A percentile compares a stretch with the other conserved stretches of the same genome.
phyloP scores from a whole-genome alignment of 2,329 filamentous ascomycete genomes.

The Pezicula rhizophila region DNA sequence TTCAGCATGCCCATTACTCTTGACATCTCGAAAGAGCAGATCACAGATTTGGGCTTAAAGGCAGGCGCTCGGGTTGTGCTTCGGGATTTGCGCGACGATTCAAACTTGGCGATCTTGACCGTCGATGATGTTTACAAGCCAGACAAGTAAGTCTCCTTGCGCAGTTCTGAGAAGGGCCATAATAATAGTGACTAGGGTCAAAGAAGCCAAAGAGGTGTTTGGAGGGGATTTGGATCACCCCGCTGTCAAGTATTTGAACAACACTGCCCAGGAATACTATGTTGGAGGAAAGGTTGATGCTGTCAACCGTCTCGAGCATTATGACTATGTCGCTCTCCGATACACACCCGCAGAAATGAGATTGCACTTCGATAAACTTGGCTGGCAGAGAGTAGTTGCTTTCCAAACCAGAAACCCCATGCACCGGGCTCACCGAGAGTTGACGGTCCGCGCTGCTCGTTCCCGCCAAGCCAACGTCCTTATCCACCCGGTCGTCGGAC shows the following conservation, averaged over 20 bases:
- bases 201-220: conserved; percentile 92
- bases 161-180: neutral
- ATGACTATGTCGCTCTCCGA: conserved; percentile 95
- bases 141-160: conserved; percentile 62
- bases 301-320: conserved; percentile 92
- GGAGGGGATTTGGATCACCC: conserved; percentile 88
- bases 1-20: conserved; percentile 97
- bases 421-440: conserved; percentile 96
- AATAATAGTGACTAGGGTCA: conserved; percentile 48
- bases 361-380: conserved; percentile 97
- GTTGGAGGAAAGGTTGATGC: conserved; percentile 95
- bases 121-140: conserved; percentile 93
- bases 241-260: conserved; percentile 83
- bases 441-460: conserved; percentile 94
- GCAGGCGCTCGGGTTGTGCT: conserved; percentile 77
- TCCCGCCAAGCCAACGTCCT: conserved; percentile 96
- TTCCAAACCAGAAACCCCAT: conserved; percentile 99
- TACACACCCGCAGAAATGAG: conserved; percentile 94
- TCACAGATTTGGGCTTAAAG: conserved; percentile 72
- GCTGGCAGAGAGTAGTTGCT: conserved; percentile 94
- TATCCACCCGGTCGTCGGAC: conserved; percentile 95
- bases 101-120: conserved; percentile 90
- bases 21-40: conserved; percentile 69
- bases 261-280: conserved; percentile 79
- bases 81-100: conserved; percentile 92